These are phyloP conservation scores for Pichia eremophila DNA, from an alignment of 805 yeast species.

Conservation along the genomic window DNA sequence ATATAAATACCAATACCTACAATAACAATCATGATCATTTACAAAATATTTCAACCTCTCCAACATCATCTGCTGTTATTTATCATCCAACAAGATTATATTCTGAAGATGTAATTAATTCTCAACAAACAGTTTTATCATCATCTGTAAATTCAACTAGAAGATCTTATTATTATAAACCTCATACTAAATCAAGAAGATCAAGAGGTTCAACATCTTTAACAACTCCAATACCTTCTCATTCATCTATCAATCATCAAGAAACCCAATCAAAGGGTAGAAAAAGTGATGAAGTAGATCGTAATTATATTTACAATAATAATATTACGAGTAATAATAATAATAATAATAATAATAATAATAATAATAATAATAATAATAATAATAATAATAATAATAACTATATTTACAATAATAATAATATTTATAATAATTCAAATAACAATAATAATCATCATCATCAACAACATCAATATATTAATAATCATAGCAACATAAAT, in stretches of 20 bases:
- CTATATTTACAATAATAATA: not conserved
- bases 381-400: not conserved
- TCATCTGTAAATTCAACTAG: constrained; percentile 16
- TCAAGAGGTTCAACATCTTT: constrained; percentile 10
- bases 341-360: not conserved
- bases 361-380: not conserved
- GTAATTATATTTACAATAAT: too few relatives aligned
- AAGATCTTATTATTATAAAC: constrained; percentile 21
- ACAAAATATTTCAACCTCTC: constrained; percentile 7
- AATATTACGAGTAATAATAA: too few relatives aligned
- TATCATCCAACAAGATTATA: constrained; percentile 8
- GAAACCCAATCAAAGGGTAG: too few relatives aligned
- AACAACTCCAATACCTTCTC: not conserved
- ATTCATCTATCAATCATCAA: not conserved
- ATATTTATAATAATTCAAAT: not conserved
- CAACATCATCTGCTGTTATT: constrained; percentile 5
- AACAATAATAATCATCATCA: too few relatives aligned
- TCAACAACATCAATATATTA: too few relatives aligned
- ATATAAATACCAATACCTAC: too few relatives aligned
- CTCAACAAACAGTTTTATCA: constrained; percentile 5
- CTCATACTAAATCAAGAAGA: constrained; percentile 10
- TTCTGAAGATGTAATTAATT: constrained; percentile 3
- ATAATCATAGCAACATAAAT: not conserved
- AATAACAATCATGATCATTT: not conserved
- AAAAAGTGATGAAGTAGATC: not conserved